A percentile compares a stretch with the other conserved stretches of the same genome.
Conservation (phyloP, 345 rosid genomes). For the Noccaea bulbosa region DNA sequence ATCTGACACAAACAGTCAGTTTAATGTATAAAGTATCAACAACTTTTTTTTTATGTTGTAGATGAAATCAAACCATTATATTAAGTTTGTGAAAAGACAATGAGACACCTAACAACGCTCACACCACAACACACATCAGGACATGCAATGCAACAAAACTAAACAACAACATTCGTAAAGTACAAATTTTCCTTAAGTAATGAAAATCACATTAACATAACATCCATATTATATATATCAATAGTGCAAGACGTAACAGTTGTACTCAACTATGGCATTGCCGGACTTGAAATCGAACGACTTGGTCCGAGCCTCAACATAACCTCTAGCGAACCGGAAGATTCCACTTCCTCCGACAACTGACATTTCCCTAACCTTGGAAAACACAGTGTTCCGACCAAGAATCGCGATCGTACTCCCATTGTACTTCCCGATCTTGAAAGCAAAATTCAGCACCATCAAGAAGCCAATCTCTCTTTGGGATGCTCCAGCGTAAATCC, state of each 20-base stretch:
- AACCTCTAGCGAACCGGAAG: slow-evolving; percentile 60
- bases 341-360: slow-evolving; percentile 63
- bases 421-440: slow-evolving; percentile 47
- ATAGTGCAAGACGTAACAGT: slow-evolving; percentile 46
- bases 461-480: slow-evolving; percentile 41
- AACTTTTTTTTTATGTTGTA: too few relatives aligned
- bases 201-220: neutral
- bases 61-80: too few relatives aligned
- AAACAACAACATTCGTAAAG: neutral
- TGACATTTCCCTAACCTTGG: slow-evolving; percentile 54
- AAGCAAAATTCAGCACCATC: slow-evolving; percentile 50
- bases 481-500: slow-evolving; percentile 43
- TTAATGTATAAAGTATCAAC: too few relatives aligned
- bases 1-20: too few relatives aligned
- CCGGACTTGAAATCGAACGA: slow-evolving; percentile 13
- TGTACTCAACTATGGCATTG: slow-evolving; percentile 45
- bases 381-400: slow-evolving; percentile 47
- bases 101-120: neutral
- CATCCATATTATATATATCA: slow-evolving; percentile 15
- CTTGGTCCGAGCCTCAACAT: slow-evolving; percentile 49
- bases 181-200: neutral
- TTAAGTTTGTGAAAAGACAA: neutral
- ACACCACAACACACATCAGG: neutral
- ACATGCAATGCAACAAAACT: neutral
- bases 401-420: slow-evolving; percentile 48